Conservation (phyloP, 2,329 filamentous ascomycete genomes). For the Tolypocladium inflatum region DNA sequence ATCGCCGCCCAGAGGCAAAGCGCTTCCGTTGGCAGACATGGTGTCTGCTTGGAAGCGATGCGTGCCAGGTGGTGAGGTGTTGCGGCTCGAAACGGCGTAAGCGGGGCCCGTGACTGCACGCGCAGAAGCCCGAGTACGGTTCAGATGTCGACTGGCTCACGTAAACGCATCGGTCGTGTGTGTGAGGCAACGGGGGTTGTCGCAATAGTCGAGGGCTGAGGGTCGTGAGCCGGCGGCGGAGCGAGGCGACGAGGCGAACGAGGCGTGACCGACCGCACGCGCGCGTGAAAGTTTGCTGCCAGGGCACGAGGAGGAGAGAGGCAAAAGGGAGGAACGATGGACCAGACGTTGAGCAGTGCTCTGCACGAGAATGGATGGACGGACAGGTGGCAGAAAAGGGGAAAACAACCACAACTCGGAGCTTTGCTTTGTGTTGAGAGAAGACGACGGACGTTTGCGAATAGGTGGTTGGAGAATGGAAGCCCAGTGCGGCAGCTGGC, state of each 20-base stretch:
- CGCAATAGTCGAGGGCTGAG: not conserved
- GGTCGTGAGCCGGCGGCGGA: not conserved
- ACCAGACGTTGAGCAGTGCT: not conserved
- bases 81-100: conserved; percentile 5
- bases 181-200: not conserved
- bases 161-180: not conserved
- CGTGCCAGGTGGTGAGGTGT: conserved; percentile 2
- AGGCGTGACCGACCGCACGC: not conserved
- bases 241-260: not conserved
- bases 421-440: not conserved
- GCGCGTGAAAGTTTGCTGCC: not conserved
- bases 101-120: not conserved
- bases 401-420: not conserved
- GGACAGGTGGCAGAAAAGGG: not conserved
- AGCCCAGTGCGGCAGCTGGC: not conserved
- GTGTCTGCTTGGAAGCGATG: conserved; percentile 1
- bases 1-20: conserved; percentile 18
- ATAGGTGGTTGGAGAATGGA: not conserved
- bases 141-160: not conserved
- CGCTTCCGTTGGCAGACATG: conserved; percentile 29
- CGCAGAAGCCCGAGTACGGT: not conserved
- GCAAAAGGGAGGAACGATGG: not conserved
- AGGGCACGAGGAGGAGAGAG: not conserved
- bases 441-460: not conserved
- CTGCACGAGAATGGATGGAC: not conserved